phyloP scores from a whole-genome alignment of 2,329 filamentous ascomycete species.

The Fusarium sp. region DNA sequence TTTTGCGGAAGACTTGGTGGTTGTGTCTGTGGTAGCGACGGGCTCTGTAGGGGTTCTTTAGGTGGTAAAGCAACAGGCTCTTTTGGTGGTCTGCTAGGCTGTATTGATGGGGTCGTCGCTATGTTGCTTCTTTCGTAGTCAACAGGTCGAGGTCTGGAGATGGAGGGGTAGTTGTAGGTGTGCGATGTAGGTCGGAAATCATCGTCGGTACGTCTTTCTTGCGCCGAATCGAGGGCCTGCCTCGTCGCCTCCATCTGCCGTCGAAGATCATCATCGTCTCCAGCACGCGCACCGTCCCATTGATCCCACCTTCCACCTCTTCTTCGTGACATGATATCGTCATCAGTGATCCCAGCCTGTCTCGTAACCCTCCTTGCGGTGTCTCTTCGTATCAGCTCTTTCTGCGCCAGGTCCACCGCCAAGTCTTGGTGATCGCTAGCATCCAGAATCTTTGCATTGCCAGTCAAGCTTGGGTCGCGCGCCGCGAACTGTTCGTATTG shows the following conservation, averaged over 20 bases:
- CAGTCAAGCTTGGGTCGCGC: conserved; percentile 72
- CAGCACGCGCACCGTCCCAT: conserved; percentile 49
- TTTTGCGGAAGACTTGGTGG: conserved; percentile 51
- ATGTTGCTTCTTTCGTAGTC: conserved; percentile 55
- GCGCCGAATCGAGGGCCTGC: conserved; percentile 58
- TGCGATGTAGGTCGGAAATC: conserved; percentile 48
- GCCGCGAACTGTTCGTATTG: conserved; percentile 64
- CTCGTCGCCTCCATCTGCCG: conserved; percentile 68
- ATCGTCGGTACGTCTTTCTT: conserved; percentile 45
- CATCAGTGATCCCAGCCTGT: conserved; percentile 68
- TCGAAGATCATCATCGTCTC: conserved; percentile 61
- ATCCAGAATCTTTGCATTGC: conserved; percentile 72
- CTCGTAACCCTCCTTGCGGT: conserved; percentile 69
- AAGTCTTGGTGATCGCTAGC: conserved; percentile 79
- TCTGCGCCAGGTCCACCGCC: conserved; percentile 80
- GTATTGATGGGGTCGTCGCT: conserved; percentile 42
- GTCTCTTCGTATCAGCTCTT: conserved; percentile 77
- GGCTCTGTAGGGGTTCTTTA: conserved; percentile 42
- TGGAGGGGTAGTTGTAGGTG: conserved; percentile 69
- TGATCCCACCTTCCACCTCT: conserved; percentile 60
- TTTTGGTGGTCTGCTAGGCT: conserved; percentile 54
- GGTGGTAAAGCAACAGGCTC: conserved; percentile 43
- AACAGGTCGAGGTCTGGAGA: conserved; percentile 65
- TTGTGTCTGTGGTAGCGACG: conserved; percentile 10
- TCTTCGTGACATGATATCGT: conserved; percentile 69